Evolutionary conservation across 805 yeast species (phyloP).

Genomic region (Limtongia smithiae): DNA sequence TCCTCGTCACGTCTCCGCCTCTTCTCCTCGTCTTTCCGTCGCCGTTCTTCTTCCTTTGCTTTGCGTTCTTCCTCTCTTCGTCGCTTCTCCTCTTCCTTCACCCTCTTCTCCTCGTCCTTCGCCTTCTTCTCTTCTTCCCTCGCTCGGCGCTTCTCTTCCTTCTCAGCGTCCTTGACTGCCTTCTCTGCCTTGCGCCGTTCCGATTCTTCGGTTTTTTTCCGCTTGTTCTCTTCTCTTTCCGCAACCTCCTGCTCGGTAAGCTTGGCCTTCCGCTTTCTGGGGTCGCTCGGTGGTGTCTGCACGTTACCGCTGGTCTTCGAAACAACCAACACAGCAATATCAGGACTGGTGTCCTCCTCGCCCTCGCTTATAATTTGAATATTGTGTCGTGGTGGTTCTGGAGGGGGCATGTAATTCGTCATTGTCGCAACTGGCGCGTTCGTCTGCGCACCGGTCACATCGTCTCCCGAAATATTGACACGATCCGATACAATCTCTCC

Average conservation of each 20-base stretch:
- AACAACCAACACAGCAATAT: too few species aligned
- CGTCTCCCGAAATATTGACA: too few species aligned
- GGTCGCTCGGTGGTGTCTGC: too few species aligned
- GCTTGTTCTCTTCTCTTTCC: constrained; percentile 20
- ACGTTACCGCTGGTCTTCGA: constrained; percentile 17
- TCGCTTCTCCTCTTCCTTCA: constrained; percentile 20
- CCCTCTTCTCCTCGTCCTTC: constrained; percentile 25
- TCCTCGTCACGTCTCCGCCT: constrained; percentile 20
- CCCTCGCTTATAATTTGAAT: too few species aligned
- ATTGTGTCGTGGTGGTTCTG: too few species aligned
- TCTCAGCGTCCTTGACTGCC: constrained; percentile 20
- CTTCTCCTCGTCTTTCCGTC: constrained; percentile 27
- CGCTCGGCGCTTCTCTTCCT: constrained; percentile 28
- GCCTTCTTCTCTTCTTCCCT: constrained; percentile 32
- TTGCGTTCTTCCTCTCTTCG: constrained; percentile 9
- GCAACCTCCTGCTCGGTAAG: constrained; percentile 18
- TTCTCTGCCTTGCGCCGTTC: constrained; percentile 12
- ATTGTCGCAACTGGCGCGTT: too few species aligned
- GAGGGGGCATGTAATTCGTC: too few species aligned
- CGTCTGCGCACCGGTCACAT: too few species aligned
- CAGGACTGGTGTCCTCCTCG: too few species aligned
- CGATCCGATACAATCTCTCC: too few species aligned
- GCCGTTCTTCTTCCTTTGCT: constrained; percentile 13
- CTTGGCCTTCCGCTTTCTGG: constrained; percentile 3
- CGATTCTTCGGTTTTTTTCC: constrained; percentile 7